Evolutionary conservation across 257 asterid species (phyloP).

Genomic region (Solanum stenotomum): DNA sequence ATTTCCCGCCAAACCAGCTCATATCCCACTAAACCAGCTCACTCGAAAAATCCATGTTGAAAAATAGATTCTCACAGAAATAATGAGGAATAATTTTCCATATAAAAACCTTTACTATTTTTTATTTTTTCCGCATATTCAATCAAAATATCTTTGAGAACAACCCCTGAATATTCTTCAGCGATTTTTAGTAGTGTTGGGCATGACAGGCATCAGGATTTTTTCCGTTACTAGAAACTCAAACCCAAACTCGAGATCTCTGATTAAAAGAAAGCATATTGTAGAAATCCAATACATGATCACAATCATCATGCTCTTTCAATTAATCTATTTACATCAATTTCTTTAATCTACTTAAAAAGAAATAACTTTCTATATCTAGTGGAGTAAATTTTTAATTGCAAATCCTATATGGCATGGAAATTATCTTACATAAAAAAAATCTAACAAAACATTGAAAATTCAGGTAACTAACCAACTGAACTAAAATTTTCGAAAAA

Average conservation of each 20-base stretch:
- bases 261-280: fast-evolving
- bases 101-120: no score
- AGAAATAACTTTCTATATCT: not conserved
- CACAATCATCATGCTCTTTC: not conserved
- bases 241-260: not conserved
- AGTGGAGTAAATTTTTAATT: no score
- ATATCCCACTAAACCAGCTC: no score
- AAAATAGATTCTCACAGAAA: no score
- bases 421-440: no score
- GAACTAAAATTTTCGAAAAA: not conserved
- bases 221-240: fast-evolving
- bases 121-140: not conserved
- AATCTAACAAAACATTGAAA: no score
- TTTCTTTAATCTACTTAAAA: no score
- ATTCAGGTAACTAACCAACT: no score
- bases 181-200: no score
- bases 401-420: not conserved
- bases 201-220: not conserved
- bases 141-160: no score
- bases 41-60: no score
- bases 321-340: not conserved
- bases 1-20: no score
- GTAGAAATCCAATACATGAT: not conserved
- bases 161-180: not conserved
- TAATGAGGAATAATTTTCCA: not conserved